phyloP scores from a whole-genome alignment of 2,329 filamentous ascomycete species.

The Stagonosporopsis chrysanthemi region DNA sequence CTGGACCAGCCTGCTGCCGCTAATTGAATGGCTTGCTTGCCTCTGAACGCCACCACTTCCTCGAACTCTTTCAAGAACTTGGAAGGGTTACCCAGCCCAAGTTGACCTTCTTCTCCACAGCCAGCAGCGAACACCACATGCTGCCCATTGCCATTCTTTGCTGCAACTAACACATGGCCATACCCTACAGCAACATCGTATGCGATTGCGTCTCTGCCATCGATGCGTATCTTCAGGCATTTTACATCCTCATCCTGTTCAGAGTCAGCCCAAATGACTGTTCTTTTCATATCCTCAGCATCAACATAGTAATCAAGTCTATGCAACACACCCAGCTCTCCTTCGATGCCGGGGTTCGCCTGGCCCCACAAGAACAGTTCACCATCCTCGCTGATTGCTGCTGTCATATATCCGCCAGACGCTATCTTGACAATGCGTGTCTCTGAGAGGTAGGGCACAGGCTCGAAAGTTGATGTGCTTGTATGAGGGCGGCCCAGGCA shows the following conservation, averaged over 20 bases:
- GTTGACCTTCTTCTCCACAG: conserved; percentile 33
- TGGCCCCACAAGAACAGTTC: conserved; percentile 48
- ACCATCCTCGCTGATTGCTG: conserved; percentile 39
- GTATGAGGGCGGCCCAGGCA: conserved; percentile 32
- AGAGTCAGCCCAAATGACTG: conserved; percentile 11
- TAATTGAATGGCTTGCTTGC: conserved; percentile 29
- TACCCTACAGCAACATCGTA: conserved; percentile 39
- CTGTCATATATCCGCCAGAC: conserved; percentile 44
- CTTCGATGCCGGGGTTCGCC: conserved; percentile 29
- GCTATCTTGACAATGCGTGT: conserved; percentile 33
- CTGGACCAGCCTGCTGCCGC: conserved; percentile 39
- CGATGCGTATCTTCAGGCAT: conserved; percentile 29
- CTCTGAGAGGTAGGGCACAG: conserved; percentile 39
- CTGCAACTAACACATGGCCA: conserved; percentile 42
- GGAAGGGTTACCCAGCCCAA: conserved; percentile 24
- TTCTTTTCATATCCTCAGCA: neutral
- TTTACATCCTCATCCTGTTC: conserved; percentile 42
- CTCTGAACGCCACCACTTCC: conserved; percentile 30
- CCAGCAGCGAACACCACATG: conserved; percentile 38
- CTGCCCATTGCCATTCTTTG: conserved; percentile 1
- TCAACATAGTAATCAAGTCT: neutral
- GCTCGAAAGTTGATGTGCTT: conserved; percentile 9
- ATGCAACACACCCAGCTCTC: conserved; percentile 29
- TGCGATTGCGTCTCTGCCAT: conserved; percentile 27
- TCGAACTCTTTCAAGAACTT: conserved; percentile 31